Evolutionary conservation across 2,329 filamentous ascomycete species (phyloP).

Genomic region (Domatiomyces globalis): DNA sequence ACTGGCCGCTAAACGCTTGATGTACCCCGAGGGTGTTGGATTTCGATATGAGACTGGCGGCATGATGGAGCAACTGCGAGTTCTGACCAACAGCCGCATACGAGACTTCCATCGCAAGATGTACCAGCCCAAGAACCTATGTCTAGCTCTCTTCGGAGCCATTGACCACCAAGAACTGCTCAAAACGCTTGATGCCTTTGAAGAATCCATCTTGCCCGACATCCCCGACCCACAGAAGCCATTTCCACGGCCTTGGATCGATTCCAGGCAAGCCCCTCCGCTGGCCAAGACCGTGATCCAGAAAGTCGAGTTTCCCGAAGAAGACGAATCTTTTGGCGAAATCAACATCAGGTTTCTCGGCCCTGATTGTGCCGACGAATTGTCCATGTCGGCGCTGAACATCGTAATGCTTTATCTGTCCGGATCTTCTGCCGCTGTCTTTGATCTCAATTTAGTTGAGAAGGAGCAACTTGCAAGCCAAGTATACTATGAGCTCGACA

Average conservation of each 20-base stretch:
- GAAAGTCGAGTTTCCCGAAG: conserved; percentile 82
- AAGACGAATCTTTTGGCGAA: conserved; percentile 87
- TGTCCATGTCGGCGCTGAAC: conserved; percentile 58
- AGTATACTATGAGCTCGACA: conserved; percentile 65
- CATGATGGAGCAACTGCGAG: conserved; percentile 80
- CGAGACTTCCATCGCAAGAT: conserved; percentile 90
- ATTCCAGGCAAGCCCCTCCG: conserved; percentile 63
- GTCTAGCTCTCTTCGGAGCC: conserved; percentile 81
- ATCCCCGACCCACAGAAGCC: conserved; percentile 61
- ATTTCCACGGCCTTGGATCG: conserved; percentile 82
- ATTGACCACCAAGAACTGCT: conserved; percentile 70
- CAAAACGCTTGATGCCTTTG: conserved; percentile 71
- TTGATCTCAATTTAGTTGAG: conserved; percentile 87
- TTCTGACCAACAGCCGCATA: conserved; percentile 76
- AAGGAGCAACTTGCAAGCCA: conserved; percentile 82
- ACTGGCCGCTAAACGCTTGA: conserved; percentile 58
- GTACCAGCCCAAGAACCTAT: conserved; percentile 95
- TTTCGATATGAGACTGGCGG: conserved; percentile 98
- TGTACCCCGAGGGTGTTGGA: conserved; percentile 80
- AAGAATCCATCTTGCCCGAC: conserved; percentile 68
- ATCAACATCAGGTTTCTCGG: conserved; percentile 77
- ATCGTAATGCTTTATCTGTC: conserved; percentile 75
- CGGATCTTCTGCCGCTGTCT: conserved; percentile 78
- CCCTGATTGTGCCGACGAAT: conserved; percentile 58
- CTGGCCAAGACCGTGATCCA: conserved; percentile 60